Evolutionary conservation across 139 green algal species (phyloP).

Genomic region (Micractinium conductrix): DNA sequence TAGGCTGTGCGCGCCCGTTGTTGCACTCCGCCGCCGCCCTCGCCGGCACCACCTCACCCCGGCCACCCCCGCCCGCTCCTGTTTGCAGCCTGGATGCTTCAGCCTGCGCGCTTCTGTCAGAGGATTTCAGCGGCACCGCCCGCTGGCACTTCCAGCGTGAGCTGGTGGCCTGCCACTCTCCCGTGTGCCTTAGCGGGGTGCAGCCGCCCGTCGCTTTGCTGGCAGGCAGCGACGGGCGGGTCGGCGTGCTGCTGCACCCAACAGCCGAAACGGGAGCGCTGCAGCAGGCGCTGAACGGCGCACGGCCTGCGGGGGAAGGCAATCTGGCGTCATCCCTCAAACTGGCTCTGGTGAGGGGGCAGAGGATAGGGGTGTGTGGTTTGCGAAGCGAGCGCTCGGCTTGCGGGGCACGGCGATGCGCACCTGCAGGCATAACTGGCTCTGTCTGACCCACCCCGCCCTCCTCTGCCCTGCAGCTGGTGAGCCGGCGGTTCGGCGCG

Average conservation of each 20-base stretch:
- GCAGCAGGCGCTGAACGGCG: slow-evolving; percentile 4
- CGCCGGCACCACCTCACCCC: too few species aligned
- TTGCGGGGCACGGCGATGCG: too few species aligned
- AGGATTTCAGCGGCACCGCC: slow-evolving; percentile 2
- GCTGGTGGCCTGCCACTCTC: slow-evolving; percentile 15
- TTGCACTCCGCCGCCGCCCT: too few species aligned
- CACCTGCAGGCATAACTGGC: too few species aligned
- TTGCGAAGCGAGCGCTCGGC: too few species aligned
- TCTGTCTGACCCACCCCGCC: not conserved
- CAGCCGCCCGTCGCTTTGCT: too few species aligned
- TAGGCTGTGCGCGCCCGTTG: too few species aligned
- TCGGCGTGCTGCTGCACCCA: slow-evolving; percentile 13
- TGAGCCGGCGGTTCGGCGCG: slow-evolving; percentile 7
- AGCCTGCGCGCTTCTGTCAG: not conserved
- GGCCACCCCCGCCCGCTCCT: too few species aligned
- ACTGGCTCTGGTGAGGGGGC: slow-evolving; percentile 34
- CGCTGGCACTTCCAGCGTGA: slow-evolving; percentile 23
- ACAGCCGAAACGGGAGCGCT: not conserved
- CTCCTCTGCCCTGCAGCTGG: slow-evolving; percentile 10
- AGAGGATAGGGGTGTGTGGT: too few species aligned
- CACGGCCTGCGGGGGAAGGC: not conserved
- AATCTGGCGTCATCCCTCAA: slow-evolving; percentile 19
- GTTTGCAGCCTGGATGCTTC: slow-evolving; percentile 32
- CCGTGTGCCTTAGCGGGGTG: not conserved
- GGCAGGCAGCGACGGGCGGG: not conserved